phyloP scores from a whole-genome alignment of 768 basidiomycete species.

The Omphalotus guepiniiformis region DNA sequence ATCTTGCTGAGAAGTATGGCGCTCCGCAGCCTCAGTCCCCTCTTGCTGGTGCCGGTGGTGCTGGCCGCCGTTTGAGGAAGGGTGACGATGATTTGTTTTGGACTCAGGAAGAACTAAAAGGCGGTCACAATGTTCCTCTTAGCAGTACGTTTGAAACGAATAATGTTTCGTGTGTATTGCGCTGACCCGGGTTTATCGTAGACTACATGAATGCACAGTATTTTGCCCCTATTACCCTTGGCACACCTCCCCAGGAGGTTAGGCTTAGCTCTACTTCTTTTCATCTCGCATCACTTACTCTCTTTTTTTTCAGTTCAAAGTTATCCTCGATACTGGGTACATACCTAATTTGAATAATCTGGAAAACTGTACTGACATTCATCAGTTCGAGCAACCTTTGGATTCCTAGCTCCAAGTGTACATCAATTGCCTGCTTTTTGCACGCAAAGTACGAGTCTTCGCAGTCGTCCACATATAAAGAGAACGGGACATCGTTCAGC shows the following conservation, averaged over 20 bases:
- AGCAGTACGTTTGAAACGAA: slow-evolving; percentile 58
- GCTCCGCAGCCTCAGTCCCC: slow-evolving; percentile 47
- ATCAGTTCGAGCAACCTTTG: slow-evolving; percentile 85
- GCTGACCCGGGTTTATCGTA: slow-evolving; percentile 27
- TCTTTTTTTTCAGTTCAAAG: slow-evolving; percentile 64
- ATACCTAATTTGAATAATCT: neutral
- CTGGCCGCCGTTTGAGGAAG: slow-evolving; percentile 53
- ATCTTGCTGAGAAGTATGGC: slow-evolving; percentile 94
- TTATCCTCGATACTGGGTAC: slow-evolving; percentile 90
- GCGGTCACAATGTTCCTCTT: slow-evolving; percentile 85
- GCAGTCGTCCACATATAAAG: slow-evolving; percentile 79
- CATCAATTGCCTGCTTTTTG: slow-evolving; percentile 90
- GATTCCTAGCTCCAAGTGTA: slow-evolving; percentile 82
- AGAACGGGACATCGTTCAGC: slow-evolving; percentile 83
- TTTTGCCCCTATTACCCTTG: slow-evolving; percentile 81
- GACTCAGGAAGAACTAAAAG: slow-evolving; percentile 73
- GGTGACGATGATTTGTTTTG: slow-evolving; percentile 66
- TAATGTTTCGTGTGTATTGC: neutral
- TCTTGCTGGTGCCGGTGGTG: slow-evolving; percentile 69
- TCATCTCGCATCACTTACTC: slow-evolving; percentile 1
- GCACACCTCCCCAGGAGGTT: slow-evolving; percentile 78
- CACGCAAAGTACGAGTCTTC: slow-evolving; percentile 87
- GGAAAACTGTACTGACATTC: neutral
- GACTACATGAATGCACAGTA: slow-evolving; percentile 99
- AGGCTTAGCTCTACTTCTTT: slow-evolving; percentile 19